phyloP scores from a whole-genome alignment of 2,329 filamentous ascomycete genomes.

The Trichophyton benhamiae region DNA sequence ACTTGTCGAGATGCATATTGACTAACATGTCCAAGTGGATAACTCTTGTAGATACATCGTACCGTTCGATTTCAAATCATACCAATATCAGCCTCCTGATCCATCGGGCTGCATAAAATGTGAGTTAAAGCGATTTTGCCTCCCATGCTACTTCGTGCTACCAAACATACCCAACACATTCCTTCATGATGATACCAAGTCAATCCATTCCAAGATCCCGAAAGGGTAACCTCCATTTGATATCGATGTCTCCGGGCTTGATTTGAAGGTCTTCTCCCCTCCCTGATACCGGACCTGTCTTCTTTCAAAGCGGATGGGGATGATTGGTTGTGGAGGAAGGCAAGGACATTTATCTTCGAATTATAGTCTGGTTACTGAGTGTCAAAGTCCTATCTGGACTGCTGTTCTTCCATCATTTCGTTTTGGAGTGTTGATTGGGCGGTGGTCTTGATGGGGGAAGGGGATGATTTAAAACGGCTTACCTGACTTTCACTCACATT shows the following conservation, averaged over 20 bases:
- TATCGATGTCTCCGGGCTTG: neutral
- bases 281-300: slow-evolving; percentile 35
- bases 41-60: neutral
- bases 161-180: neutral
- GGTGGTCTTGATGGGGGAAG: slow-evolving; percentile 26
- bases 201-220: slow-evolving; percentile 49
- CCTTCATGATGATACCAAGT: slow-evolving; percentile 47
- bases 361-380: neutral
- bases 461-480: slow-evolving; percentile 34
- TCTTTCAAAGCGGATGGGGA: slow-evolving; percentile 6
- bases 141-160: neutral
- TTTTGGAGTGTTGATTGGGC: slow-evolving; percentile 25
- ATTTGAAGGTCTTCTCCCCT: slow-evolving; percentile 19
- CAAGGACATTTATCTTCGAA: neutral
- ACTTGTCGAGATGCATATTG: neutral
- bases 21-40: neutral
- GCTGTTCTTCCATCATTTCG: slow-evolving; percentile 20
- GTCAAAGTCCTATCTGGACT: neutral
- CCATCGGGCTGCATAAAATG: neutral
- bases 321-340: slow-evolving; percentile 7
- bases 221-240: slow-evolving; percentile 27
- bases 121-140: neutral
- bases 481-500: slow-evolving; percentile 20
- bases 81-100: neutral
- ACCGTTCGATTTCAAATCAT: neutral